These are phyloP conservation scores for Blastocystis sp. DNA, from an alignment of 352 stramenopile genomes.

Conservation along the genomic window DNA sequence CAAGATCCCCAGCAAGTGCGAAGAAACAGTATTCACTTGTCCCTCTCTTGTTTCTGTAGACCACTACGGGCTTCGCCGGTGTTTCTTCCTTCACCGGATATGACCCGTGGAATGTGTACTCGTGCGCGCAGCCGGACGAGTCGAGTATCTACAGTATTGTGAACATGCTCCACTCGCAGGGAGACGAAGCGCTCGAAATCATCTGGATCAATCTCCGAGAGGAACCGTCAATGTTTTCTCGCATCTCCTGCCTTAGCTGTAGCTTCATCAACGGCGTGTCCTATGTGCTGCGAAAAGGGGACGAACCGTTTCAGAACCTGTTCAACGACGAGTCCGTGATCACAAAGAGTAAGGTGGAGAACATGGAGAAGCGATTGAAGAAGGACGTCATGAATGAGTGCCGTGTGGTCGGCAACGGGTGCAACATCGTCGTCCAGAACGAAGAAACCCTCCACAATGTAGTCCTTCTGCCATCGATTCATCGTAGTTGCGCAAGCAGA, in stretches of 20 bases:
- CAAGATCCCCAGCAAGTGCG: slow-evolving; percentile 7
- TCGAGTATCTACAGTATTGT: slow-evolving; percentile 39
- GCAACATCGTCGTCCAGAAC: slow-evolving; percentile 73
- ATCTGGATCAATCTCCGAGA: slow-evolving; percentile 87
- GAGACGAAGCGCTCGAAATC: slow-evolving; percentile 27
- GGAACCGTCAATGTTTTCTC: slow-evolving; percentile 81
- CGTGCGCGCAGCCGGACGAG: slow-evolving; percentile 39
- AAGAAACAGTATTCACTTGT: not conserved
- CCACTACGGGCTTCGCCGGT: not conserved
- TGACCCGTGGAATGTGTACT: slow-evolving; percentile 72
- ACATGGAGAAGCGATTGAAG: slow-evolving; percentile 85
- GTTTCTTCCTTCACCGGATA: slow-evolving; percentile 13
- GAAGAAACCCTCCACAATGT: slow-evolving; percentile 67
- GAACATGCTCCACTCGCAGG: slow-evolving; percentile 36
- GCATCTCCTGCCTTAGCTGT: not conserved
- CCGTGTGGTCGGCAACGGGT: slow-evolving; percentile 76
- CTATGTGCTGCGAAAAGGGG: slow-evolving; percentile 83
- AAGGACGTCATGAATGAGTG: slow-evolving; percentile 81
- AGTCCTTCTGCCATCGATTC: not conserved
- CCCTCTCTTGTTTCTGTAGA: not conserved
- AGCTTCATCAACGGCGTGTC: slow-evolving; percentile 83
- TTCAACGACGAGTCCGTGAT: slow-evolving; percentile 79
- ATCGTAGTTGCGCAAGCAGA: slow-evolving; percentile 23
- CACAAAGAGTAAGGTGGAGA: slow-evolving; percentile 81
- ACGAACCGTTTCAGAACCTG: slow-evolving; percentile 85